Evolutionary conservation across 768 basidiomycete species (phyloP), one percentile per base, ranked within the genome.

Genomic region (Phallus indusiatus): DNA sequence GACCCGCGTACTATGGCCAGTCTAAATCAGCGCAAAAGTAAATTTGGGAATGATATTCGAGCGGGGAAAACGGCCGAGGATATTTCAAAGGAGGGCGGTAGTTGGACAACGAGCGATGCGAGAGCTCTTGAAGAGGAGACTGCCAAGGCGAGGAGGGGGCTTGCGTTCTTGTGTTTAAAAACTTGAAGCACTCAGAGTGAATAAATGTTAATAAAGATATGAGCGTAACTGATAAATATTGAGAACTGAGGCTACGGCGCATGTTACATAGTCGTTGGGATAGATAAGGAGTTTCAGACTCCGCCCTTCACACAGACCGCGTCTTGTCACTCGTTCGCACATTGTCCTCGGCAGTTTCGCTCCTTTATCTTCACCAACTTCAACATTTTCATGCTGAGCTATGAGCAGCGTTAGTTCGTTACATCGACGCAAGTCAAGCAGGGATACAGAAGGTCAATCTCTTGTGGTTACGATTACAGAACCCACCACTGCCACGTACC

Each of bases 1-100:
- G 90, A 96, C 69, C 94, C 94, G 0, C 81, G 90, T 0, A 74
- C 70, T 6, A 93, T 95, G 90, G 75, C 86, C 3, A 69, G 77
- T 22, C 73, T 98, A 20, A 85, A 84, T 63, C 80, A 80, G 5
- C 77, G 85, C 53, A 88, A 91, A 71, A 72, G 69, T 3, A 77
- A 79, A 28, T 95, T 93, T 65, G 94, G 97, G 65, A 74, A 66
- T 20, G 81, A 80, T 16, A 70, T 87, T 54, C 76, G 78, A 64
- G 71, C 72, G 53, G 64, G 70, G 63, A 73, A 72, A 62, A 70
- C 66, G 51, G 71, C 76, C 2, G 86, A 83, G 58, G 81, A 84
- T 17, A 70, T 86, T 1, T 75, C 71, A 8, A 67, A 70, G 16
- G 82, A 80, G 60, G 75, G 77, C 47, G 9, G 78, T 73, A n/a